phyloP scores from a whole-genome alignment of 768 basidiomycete genomes.

The Russula emetica region DNA sequence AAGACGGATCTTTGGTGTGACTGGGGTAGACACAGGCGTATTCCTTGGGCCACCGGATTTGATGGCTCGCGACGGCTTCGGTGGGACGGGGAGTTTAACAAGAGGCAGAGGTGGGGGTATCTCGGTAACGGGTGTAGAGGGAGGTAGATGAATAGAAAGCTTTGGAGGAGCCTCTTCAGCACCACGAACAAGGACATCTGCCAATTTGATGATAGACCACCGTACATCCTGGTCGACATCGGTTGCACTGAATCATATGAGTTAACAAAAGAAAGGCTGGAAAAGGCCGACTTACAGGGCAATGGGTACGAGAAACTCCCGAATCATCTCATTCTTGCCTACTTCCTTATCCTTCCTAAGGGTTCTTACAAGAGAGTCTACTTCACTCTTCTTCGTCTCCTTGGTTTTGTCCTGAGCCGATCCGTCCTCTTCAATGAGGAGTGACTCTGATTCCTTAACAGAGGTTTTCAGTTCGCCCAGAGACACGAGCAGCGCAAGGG shows the following conservation, averaged over 20 bases:
- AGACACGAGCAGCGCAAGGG: constrained; percentile 77
- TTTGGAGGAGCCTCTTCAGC: constrained; percentile 82
- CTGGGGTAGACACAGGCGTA: constrained; percentile 33
- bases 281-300: constrained; percentile 55
- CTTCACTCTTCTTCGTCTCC: constrained; percentile 70
- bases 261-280: neutral
- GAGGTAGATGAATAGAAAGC: constrained; percentile 73
- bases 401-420: constrained; percentile 64
- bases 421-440: constrained; percentile 86
- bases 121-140: constrained; percentile 65
- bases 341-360: constrained; percentile 84
- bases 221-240: constrained; percentile 85
- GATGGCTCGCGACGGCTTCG: constrained; percentile 32
- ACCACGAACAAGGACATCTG: constrained; percentile 81
- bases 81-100: constrained; percentile 50
- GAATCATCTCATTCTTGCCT: constrained; percentile 70
- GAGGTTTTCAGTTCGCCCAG: constrained; percentile 86
- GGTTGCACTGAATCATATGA: constrained; percentile 47
- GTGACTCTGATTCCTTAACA: constrained; percentile 66
- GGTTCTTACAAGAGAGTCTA: constrained; percentile 80
- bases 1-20: constrained; percentile 49
- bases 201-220: constrained; percentile 87
- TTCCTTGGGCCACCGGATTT: constrained; percentile 38
- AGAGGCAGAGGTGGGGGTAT: constrained; percentile 49
- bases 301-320: constrained; percentile 78